These are phyloP conservation scores for Tetragonia tetragonoides DNA, from an alignment of 148 eudicot species.

Conservation along the genomic window DNA sequence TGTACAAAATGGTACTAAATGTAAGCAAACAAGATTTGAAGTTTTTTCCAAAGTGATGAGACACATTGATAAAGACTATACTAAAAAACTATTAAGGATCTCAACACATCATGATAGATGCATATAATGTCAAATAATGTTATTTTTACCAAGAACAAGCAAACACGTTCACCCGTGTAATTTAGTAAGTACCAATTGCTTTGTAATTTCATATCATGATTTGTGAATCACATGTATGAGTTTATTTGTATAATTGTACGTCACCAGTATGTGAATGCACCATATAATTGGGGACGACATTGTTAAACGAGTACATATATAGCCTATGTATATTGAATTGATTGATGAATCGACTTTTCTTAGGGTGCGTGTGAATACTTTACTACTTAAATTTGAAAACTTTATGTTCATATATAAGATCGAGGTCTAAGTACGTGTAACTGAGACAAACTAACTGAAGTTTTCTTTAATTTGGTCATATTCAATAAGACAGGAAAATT, in stretches of 20 bases:
- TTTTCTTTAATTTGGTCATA: not conserved
- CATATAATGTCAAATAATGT: too few species aligned
- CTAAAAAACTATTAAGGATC: too few species aligned
- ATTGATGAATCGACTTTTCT: conserved; percentile 12
- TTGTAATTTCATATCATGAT: not conserved
- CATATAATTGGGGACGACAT: conserved; percentile 1
- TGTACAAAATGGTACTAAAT: too few species aligned
- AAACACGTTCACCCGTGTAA: too few species aligned
- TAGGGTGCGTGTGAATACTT: not conserved
- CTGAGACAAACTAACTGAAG: not conserved
- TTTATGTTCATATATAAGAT: not conserved
- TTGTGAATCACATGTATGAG: conserved; percentile 22
- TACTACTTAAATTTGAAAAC: not conserved
- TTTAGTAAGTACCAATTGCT: too few species aligned
- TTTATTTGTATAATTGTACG: too few species aligned
- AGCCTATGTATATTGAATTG: not conserved
- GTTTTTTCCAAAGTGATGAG: too few species aligned
- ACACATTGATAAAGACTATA: too few species aligned
- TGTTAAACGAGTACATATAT: not conserved
- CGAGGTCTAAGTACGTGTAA: not conserved
- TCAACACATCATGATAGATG: too few species aligned
- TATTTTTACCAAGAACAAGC: too few species aligned
- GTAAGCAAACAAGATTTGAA: too few species aligned
- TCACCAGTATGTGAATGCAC: not conserved
- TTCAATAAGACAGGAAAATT: not conserved